Evolutionary conservation across 1,139 yeast genomes (phyloP).

Genomic region (Suhomyces coccinellae): DNA sequence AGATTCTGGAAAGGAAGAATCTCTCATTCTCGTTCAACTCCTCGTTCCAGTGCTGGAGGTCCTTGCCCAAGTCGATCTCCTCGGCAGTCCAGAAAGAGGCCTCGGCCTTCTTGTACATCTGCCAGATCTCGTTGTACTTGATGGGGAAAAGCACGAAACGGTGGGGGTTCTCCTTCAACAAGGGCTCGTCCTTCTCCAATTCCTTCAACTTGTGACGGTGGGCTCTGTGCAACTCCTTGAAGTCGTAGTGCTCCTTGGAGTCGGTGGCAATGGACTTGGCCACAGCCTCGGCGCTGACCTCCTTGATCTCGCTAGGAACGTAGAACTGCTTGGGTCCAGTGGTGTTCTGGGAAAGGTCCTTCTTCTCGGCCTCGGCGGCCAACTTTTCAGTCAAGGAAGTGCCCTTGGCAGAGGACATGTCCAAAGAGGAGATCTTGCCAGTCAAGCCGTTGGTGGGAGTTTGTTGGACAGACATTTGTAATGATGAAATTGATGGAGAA

Average conservation of each 20-base stretch:
- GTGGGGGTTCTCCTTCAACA: constrained; percentile 79
- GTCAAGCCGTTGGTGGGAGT: constrained; percentile 54
- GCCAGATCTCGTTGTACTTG: constrained; percentile 98
- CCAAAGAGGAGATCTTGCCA: constrained; percentile 46
- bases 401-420: constrained; percentile 35
- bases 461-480: constrained; percentile 38
- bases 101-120: constrained; percentile 97
- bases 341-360: constrained; percentile 37
- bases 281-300: constrained; percentile 10
- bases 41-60: constrained; percentile 85
- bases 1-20: constrained; percentile 82
- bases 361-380: constrained; percentile 47
- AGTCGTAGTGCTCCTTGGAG: constrained; percentile 46
- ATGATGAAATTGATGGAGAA: constrained; percentile 1
- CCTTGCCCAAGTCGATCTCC: constrained; percentile 95
- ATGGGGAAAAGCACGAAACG: constrained; percentile 97
- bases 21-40: constrained; percentile 84
- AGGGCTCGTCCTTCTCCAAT: constrained; percentile 84
- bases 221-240: constrained; percentile 59
- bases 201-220: constrained; percentile 74
- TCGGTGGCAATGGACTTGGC: constrained; percentile 19
- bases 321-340: constrained; percentile 25
- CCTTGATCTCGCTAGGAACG: constrained; percentile 19
- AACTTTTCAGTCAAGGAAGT: constrained; percentile 45
- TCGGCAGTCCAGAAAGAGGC: constrained; percentile 99